Conservation (phyloP, 2,329 filamentous ascomycete species). For the Epichloe gansuensis region DNA sequence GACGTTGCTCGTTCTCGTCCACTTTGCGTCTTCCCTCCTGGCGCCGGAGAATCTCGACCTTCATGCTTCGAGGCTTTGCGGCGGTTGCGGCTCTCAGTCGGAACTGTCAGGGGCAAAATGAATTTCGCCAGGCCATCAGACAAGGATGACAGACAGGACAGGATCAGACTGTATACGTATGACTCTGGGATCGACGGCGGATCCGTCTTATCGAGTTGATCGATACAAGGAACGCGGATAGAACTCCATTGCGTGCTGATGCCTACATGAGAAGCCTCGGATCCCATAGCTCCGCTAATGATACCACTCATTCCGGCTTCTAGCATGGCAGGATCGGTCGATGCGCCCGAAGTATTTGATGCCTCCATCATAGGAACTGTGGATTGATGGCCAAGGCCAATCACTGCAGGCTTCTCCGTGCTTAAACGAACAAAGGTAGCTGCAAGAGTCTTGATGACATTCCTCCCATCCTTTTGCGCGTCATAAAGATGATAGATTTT, state of each 20-base stretch:
- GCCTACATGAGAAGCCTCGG: conserved; percentile 56
- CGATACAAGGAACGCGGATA: conserved; percentile 76
- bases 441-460: conserved; percentile 70
- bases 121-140: conserved; percentile 91
- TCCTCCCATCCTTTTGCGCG: conserved; percentile 54
- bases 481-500: conserved; percentile 77
- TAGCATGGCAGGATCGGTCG: conserved; percentile 73
- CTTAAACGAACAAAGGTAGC: conserved; percentile 85
- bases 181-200: conserved; percentile 77
- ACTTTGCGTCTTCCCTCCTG: conserved; percentile 17
- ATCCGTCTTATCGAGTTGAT: conserved; percentile 87
- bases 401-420: conserved; percentile 78
- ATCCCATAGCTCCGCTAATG: conserved; percentile 59
- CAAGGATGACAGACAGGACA: conserved; percentile 80
- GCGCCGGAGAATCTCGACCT: conserved; percentile 29
- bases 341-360: conserved; percentile 41
- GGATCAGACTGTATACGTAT: conserved; percentile 79
- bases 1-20: conserved; percentile 49
- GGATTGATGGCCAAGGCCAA: conserved; percentile 81
- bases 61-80: conserved; percentile 36
- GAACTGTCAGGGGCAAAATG: conserved; percentile 79
- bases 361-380: conserved; percentile 57
- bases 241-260: conserved; percentile 90
- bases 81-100: conserved; percentile 49
- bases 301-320: conserved; percentile 84